Percentiles rank a stretch among this genome's conserved stretches.
phyloP scores from a whole-genome alignment of 352 stramenopile species.

The Phytophthora melonis region DNA sequence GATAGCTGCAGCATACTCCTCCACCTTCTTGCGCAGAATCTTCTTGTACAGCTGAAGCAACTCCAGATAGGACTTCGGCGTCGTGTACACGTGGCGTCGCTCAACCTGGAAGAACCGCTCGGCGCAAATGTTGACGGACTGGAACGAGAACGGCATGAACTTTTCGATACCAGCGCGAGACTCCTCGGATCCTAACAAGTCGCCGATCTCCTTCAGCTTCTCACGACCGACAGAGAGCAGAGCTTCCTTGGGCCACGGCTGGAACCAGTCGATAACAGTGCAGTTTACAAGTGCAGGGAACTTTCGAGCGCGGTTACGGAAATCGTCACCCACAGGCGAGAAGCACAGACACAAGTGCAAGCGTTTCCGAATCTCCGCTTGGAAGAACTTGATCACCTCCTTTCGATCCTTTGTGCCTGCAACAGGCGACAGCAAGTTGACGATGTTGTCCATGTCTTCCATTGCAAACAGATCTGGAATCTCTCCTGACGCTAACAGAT shows the following conservation, averaged over 20 bases:
- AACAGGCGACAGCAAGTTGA: slow-evolving; percentile 84
- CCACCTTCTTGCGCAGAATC: slow-evolving; percentile 92
- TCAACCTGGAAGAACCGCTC: slow-evolving; percentile 92
- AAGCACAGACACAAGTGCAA: slow-evolving; percentile 96
- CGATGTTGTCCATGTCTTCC: slow-evolving; percentile 96
- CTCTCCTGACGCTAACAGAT: slow-evolving; percentile 94
- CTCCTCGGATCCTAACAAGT: slow-evolving; percentile 85
- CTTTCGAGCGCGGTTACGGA: slow-evolving; percentile 93
- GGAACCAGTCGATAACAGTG: slow-evolving; percentile 97
- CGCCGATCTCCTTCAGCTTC: slow-evolving; percentile 87
- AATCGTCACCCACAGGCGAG: slow-evolving; percentile 95
- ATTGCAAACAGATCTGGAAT: slow-evolving; percentile 95
- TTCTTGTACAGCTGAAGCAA: slow-evolving; percentile 95
- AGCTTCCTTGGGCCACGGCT: slow-evolving; percentile 94
- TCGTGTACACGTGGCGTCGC: slow-evolving; percentile 95
- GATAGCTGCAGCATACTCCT: slow-evolving; percentile 91
- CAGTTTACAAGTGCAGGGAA: slow-evolving; percentile 97
- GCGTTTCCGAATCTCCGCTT: slow-evolving; percentile 94
- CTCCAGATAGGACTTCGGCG: slow-evolving; percentile 96
- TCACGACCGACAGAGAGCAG: slow-evolving; percentile 92
- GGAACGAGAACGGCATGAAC: slow-evolving; percentile 97
- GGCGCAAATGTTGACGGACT: slow-evolving; percentile 93
- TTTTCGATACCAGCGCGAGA: slow-evolving; percentile 91
- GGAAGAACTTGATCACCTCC: slow-evolving; percentile 96
- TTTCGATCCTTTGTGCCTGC: slow-evolving; percentile 89